phyloP scores from a whole-genome alignment of 1,284 basidiomycete genomes.

The Ustilago lituana region DNA sequence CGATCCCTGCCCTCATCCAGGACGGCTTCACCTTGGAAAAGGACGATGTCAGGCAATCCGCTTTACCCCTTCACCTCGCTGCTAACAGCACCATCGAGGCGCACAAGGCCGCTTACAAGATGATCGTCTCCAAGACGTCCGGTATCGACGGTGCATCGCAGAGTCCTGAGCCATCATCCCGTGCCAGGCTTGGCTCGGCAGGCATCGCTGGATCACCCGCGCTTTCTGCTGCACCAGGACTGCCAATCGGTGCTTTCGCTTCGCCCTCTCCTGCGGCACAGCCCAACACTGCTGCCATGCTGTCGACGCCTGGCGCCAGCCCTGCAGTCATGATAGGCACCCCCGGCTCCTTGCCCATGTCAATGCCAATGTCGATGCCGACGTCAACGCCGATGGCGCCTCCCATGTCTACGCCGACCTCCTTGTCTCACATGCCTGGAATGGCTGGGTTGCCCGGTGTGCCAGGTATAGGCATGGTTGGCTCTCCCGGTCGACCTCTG shows the following conservation, averaged over 20 bases:
- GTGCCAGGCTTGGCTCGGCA: constrained; percentile 21
- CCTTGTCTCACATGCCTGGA: constrained; percentile 26
- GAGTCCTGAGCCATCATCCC: constrained; percentile 40
- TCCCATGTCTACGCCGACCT: constrained; percentile 16
- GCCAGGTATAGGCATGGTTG: constrained; percentile 15
- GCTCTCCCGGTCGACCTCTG: constrained; percentile 24
- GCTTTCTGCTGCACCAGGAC: constrained; percentile 4
- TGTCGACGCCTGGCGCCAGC: constrained; percentile 4
- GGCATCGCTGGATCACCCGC: constrained; percentile 29
- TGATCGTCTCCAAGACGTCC: constrained; percentile 31
- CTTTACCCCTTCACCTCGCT: constrained; percentile 54
- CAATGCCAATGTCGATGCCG: constrained; percentile 21
- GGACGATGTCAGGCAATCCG: constrained; percentile 61
- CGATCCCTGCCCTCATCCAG: constrained; percentile 57
- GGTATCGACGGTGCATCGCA: constrained; percentile 21
- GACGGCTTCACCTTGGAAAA: constrained; percentile 65
- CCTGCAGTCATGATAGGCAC: constrained; percentile 8
- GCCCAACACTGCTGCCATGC: neutral
- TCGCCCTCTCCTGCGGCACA: constrained; percentile 22
- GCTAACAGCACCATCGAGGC: constrained; percentile 56
- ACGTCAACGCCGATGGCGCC: constrained; percentile 40
- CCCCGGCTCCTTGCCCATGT: neutral
- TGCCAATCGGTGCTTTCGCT: constrained; percentile 15
- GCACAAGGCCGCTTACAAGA: constrained; percentile 47
- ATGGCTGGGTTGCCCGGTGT: constrained; percentile 8